These are phyloP conservation scores for Phytopythium helicoides DNA, from an alignment of 352 stramenopile genomes.

Conservation along the genomic window DNA sequence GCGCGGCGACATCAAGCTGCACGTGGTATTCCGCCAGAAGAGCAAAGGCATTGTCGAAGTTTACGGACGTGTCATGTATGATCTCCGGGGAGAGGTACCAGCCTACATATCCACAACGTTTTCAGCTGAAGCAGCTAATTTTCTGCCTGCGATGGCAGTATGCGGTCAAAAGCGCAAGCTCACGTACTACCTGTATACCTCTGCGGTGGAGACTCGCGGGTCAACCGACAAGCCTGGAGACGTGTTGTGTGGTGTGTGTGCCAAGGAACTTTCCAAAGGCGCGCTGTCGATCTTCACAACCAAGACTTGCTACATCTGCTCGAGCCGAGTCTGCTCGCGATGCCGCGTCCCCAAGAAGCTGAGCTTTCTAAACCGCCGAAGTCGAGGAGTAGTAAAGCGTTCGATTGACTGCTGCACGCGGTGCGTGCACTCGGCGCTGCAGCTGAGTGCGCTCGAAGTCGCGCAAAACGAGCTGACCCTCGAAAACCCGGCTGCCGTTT, in stretches of 20 bases:
- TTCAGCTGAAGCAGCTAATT: slow-evolving; percentile 25
- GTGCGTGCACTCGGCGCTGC: slow-evolving; percentile 25
- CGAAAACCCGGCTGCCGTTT: slow-evolving; percentile 27
- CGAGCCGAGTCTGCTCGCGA: slow-evolving; percentile 22
- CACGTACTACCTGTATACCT: slow-evolving; percentile 28
- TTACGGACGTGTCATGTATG: slow-evolving; percentile 24
- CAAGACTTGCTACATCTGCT: slow-evolving; percentile 37
- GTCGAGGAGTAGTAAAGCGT: slow-evolving; percentile 30
- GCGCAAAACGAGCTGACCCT: slow-evolving; percentile 26
- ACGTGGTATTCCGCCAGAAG: slow-evolving; percentile 42
- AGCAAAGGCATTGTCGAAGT: slow-evolving; percentile 40
- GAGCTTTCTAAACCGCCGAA: slow-evolving; percentile 31
- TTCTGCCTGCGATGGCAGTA: slow-evolving; percentile 18
- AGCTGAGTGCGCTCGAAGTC: slow-evolving; percentile 26
- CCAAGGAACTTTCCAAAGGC: slow-evolving; percentile 37
- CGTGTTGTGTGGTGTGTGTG: slow-evolving; percentile 29
- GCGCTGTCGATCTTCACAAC: slow-evolving; percentile 26
- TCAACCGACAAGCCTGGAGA: slow-evolving; percentile 16
- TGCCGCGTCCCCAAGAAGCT: slow-evolving; percentile 32
- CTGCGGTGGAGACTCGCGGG: slow-evolving; percentile 7
- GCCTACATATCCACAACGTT: slow-evolving; percentile 18
- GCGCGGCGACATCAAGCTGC: slow-evolving; percentile 33
- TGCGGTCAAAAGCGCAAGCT: slow-evolving; percentile 45
- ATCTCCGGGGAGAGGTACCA: slow-evolving; percentile 30
- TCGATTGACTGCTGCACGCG: slow-evolving; percentile 32